A percentile compares a stretch with the other conserved stretches of the same genome.
Conservation (phyloP, 1,284 basidiomycete species). For the Paramarasmius palmivorus region DNA sequence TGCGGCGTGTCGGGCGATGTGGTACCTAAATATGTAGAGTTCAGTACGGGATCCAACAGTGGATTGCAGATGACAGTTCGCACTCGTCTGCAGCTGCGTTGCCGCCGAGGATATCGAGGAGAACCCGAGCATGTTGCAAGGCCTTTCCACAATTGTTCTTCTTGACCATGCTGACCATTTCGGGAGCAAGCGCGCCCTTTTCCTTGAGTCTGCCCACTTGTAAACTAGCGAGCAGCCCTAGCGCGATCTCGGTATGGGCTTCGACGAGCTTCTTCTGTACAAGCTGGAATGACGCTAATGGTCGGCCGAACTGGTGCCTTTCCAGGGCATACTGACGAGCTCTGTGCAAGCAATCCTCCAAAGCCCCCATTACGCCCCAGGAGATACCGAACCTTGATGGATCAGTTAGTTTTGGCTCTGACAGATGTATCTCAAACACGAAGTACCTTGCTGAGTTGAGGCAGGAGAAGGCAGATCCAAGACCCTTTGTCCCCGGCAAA, state of each 20-base stretch:
- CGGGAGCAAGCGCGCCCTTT: constrained; percentile 73
- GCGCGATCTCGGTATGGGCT: constrained; percentile 81
- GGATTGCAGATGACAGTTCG: constrained; percentile 26
- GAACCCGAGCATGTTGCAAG: constrained; percentile 72
- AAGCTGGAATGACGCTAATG: constrained; percentile 92
- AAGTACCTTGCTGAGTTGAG: constrained; percentile 81
- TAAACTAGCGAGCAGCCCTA: constrained; percentile 80
- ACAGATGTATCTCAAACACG: background rate
- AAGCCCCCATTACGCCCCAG: constrained; percentile 92
- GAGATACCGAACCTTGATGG: constrained; percentile 76
- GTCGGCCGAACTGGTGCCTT: constrained; percentile 86
- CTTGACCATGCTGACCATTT: constrained; percentile 96
- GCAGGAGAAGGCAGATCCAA: constrained; percentile 87
- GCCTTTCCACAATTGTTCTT: constrained; percentile 96
- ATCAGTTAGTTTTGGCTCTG: background rate
- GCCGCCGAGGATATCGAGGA: constrained; percentile 90
- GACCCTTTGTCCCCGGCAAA: constrained; percentile 74
- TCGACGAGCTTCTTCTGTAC: constrained; percentile 97
- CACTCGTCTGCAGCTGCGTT: constrained; percentile 91
- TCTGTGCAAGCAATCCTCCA: constrained; percentile 87
- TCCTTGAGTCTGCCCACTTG: constrained; percentile 94
- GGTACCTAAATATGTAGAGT: constrained; percentile 56
- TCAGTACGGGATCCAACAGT: constrained; percentile 4
- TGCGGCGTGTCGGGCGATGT: constrained; percentile 86
- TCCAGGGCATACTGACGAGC: constrained; percentile 88